These are phyloP conservation scores for Cladobotryum mycophilum DNA, from an alignment of 2,329 filamentous ascomycete species.

Conservation along the genomic window DNA sequence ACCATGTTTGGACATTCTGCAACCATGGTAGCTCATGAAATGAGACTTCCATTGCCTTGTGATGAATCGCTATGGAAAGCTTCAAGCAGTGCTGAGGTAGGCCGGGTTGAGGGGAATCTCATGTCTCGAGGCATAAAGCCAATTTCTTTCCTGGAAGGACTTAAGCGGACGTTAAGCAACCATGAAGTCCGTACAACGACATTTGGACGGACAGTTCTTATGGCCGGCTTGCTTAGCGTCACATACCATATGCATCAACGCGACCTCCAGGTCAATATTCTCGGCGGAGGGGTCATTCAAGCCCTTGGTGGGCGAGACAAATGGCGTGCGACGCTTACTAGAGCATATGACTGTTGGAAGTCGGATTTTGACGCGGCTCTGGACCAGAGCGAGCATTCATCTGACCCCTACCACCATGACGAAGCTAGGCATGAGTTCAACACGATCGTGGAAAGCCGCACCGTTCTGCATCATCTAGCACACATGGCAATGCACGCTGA, in stretches of 20 bases:
- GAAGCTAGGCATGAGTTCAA: slow-evolving; percentile 54
- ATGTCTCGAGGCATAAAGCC: slow-evolving; percentile 77
- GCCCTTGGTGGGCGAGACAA: slow-evolving; percentile 82
- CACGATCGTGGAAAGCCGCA: slow-evolving; percentile 76
- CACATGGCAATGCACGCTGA: slow-evolving; percentile 99
- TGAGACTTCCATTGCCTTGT: slow-evolving; percentile 84
- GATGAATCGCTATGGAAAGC: slow-evolving; percentile 92
- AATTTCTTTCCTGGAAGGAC: slow-evolving; percentile 80
- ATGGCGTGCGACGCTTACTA: slow-evolving; percentile 79
- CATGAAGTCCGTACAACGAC: slow-evolving; percentile 84
- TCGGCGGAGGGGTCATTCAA: slow-evolving; percentile 65
- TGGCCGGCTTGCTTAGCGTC: slow-evolving; percentile 88
- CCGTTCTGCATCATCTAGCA: slow-evolving; percentile 84
- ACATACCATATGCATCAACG: slow-evolving; percentile 98
- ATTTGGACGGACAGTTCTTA: slow-evolving; percentile 87
- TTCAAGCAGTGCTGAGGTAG: slow-evolving; percentile 79
- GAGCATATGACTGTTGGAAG: slow-evolving; percentile 92
- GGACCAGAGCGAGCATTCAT: slow-evolving; percentile 47
- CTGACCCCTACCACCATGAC: slow-evolving; percentile 50
- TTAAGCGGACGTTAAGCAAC: slow-evolving; percentile 84
- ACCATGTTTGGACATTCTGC: slow-evolving; percentile 98
- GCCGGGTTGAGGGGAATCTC: slow-evolving; percentile 72
- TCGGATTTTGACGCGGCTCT: slow-evolving; percentile 81
- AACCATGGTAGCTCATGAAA: slow-evolving; percentile 94
- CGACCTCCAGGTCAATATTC: slow-evolving; percentile 83